Conservation (phyloP, 768 basidiomycete species). For the Russula abietina region DNA sequence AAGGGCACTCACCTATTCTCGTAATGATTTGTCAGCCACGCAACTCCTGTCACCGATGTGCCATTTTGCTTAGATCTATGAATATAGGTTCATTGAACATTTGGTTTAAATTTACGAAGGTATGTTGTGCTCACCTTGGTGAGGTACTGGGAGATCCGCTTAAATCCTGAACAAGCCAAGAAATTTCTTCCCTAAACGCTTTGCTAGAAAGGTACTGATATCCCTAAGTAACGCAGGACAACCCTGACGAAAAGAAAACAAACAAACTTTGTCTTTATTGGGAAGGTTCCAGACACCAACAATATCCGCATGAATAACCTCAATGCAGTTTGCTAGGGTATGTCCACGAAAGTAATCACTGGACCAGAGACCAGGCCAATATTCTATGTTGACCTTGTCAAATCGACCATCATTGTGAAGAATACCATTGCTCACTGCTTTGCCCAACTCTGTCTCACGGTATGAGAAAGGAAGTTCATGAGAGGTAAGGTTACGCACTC, state of each 20-base stretch:
- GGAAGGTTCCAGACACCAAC: constrained; percentile 11
- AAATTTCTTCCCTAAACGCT: neutral
- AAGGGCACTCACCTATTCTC: neutral
- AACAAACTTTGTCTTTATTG: neutral
- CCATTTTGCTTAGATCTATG: neutral
- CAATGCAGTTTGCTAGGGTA: neutral
- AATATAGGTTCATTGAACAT: neutral
- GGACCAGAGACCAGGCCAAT: constrained; percentile 5
- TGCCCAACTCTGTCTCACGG: constrained; percentile 2
- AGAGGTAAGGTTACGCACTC: neutral
- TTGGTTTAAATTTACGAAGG: neutral
- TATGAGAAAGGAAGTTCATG: neutral
- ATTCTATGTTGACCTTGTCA: neutral
- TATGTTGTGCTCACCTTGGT: neutral
- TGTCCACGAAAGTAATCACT: neutral
- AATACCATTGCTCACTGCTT: constrained; percentile 4
- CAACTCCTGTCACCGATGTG: neutral
- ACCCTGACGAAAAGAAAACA: neutral
- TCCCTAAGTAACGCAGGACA: neutral
- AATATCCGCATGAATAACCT: neutral
- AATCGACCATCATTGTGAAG: neutral
- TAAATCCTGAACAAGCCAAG: neutral
- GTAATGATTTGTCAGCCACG: neutral
- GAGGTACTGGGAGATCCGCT: neutral
- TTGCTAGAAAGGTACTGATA: neutral